phyloP scores from a whole-genome alignment of 148 eudicot species.

The Beta vulgaris region DNA sequence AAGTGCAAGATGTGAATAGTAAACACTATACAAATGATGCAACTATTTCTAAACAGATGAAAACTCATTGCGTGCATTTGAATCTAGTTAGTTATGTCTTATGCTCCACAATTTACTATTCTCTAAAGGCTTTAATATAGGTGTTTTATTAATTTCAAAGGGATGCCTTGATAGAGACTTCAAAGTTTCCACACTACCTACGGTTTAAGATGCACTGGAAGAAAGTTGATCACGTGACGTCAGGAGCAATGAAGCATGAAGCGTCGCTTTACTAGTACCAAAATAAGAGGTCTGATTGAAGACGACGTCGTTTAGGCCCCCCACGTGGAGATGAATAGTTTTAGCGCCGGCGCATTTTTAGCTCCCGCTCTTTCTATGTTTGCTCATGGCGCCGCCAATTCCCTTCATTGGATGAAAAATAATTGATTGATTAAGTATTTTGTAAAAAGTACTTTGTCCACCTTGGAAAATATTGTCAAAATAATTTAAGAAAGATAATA shows the following conservation, averaged over 20 bases:
- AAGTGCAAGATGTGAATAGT: no score
- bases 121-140: no score
- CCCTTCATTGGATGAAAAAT: not conserved
- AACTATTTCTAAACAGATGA: no score
- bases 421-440: no score
- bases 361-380: constrained; percentile 11
- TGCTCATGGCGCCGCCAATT: not conserved
- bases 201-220: not conserved
- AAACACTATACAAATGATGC: no score
- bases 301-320: constrained; percentile 22
- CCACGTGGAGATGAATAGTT: constrained; percentile 19
- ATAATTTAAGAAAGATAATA: no score
- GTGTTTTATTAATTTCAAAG: no score
- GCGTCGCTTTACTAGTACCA: not conserved
- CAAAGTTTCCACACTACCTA: not conserved
- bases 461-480: no score
- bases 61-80: no score
- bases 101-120: no score
- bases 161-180: not conserved
- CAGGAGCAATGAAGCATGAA: not conserved
- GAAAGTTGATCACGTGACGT: not conserved
- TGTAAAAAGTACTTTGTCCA: no score
- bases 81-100: no score
- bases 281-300: not conserved
- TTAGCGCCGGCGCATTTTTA: constrained; percentile 24